Conservation (phyloP, 768 basidiomycete genomes). For the Rhizopogon vinicolor region DNA sequence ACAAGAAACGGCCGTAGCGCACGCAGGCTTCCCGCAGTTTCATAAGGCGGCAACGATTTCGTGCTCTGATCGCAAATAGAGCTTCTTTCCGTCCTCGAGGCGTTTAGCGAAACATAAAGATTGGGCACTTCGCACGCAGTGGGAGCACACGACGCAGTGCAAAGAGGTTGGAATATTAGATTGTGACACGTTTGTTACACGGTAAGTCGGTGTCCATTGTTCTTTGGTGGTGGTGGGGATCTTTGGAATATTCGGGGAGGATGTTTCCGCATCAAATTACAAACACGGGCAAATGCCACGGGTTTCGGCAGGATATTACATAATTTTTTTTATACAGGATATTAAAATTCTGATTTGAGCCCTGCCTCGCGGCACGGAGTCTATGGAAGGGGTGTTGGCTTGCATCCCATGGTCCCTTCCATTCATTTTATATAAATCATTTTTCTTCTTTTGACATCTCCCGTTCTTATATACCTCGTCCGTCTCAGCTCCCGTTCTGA, state of each 20-base stretch:
- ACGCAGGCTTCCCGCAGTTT: not conserved
- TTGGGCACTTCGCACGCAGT: slow-evolving; percentile 8
- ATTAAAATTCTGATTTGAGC: slow-evolving; percentile 7
- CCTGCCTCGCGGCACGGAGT: slow-evolving; percentile 8
- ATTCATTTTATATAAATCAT: not conserved
- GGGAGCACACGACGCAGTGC: slow-evolving; percentile 2
- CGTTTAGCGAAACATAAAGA: slow-evolving; percentile 24
- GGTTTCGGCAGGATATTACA: slow-evolving; percentile 5
- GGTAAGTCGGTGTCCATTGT: slow-evolving; percentile 19
- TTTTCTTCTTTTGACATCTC: slow-evolving; percentile 1
- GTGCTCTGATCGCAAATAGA: slow-evolving; percentile 7
- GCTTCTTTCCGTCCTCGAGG: slow-evolving; percentile 29
- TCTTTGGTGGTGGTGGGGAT: slow-evolving; percentile 9
- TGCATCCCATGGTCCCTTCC: slow-evolving; percentile 3
- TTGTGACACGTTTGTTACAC: slow-evolving; percentile 12
- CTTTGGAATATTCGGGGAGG: slow-evolving; percentile 9
- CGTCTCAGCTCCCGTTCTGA: not conserved
- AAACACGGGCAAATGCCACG: slow-evolving; percentile 2
- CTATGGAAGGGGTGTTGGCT: slow-evolving; percentile 8
- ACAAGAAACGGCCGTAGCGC: too few relatives aligned
- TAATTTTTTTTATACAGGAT: slow-evolving; percentile 11
- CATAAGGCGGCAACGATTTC: slow-evolving; percentile 19
- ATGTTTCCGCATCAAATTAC: not conserved
- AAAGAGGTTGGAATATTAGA: slow-evolving; percentile 11
- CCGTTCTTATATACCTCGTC: slow-evolving; percentile 4